phyloP scores from a whole-genome alignment of 73 alveolate genomes.

The Uronychia setigera region DNA sequence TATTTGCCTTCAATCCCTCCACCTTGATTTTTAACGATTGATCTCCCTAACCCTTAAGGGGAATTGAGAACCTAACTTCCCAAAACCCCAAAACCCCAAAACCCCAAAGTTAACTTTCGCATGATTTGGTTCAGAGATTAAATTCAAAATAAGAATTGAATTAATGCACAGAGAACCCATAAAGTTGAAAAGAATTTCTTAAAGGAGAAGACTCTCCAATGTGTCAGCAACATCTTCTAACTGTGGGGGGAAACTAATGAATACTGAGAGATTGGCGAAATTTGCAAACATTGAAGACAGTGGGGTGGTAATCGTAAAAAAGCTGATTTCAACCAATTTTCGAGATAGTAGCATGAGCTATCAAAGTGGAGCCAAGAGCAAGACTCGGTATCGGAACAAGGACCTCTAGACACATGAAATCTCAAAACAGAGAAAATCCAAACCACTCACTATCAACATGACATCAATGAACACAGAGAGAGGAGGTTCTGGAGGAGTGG shows the following conservation, averaged over 20 bases:
- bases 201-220: too few relatives aligned
- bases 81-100: too few relatives aligned
- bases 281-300: background rate
- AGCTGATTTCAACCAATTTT: too few relatives aligned
- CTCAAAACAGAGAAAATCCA: background rate
- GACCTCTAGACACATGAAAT: background rate
- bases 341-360: background rate
- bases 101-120: too few relatives aligned
- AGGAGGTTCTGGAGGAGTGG: too few relatives aligned
- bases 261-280: background rate
- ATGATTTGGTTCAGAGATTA: too few relatives aligned
- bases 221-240: too few relatives aligned
- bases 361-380: background rate
- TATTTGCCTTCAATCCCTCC: background rate
- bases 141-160: too few relatives aligned
- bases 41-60: background rate
- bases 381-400: background rate
- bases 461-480: background rate
- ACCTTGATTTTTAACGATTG: background rate
- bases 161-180: too few relatives aligned
- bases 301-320: background rate
- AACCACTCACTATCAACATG: background rate
- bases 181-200: too few relatives aligned
- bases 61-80: background rate
- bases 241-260: too few relatives aligned